A percentile compares a stretch with the other conserved stretches of the same genome.
Conservation (phyloP, 1,284 basidiomycete genomes). For the Marasmius tenuissimus region DNA sequence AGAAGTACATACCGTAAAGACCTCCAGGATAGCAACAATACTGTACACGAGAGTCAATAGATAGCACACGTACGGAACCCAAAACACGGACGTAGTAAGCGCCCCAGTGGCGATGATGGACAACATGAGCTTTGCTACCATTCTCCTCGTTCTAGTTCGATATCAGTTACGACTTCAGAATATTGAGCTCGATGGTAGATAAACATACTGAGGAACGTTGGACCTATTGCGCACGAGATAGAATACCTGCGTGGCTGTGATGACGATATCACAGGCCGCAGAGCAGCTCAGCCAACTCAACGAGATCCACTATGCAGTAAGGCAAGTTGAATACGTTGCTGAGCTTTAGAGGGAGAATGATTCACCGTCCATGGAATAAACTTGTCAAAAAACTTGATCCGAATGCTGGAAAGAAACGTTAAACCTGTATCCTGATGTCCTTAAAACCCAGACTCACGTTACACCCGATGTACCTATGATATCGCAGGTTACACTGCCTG, state of each 20-base stretch:
- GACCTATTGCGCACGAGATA: background rate
- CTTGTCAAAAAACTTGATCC: background rate
- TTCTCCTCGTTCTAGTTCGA: background rate
- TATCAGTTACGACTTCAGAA: background rate
- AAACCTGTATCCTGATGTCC: background rate
- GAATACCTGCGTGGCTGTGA: background rate
- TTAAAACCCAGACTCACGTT: background rate
- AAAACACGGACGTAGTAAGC: background rate
- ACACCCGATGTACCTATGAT: background rate
- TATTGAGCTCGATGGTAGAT: background rate
- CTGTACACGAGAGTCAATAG: background rate
- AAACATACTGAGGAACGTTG: background rate
- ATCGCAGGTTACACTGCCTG: background rate
- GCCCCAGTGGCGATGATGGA: background rate
- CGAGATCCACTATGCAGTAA: background rate
- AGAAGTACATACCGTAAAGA: background rate
- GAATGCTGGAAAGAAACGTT: background rate
- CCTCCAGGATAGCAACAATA: background rate
- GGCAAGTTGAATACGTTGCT: background rate
- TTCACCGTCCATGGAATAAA: background rate
- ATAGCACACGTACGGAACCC: background rate
- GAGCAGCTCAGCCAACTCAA: background rate
- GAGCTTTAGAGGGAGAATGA: background rate
- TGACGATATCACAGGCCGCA: background rate
- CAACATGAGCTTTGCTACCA: background rate